Base-by-base conservation (phyloP, 331 rosid genomes). In the Cydonia oblonga region DNA sequence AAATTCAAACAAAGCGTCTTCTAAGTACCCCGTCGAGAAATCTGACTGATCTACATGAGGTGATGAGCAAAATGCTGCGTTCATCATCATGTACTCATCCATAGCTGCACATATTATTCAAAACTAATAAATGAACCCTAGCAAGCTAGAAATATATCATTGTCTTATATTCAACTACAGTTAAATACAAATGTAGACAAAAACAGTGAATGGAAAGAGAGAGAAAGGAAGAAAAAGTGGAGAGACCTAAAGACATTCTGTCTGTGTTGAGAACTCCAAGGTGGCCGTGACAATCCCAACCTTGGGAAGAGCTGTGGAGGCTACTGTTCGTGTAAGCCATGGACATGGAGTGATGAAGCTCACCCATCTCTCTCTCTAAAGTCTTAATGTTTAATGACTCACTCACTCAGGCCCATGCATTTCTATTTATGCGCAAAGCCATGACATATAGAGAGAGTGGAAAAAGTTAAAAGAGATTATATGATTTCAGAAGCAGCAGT, bases 1-100 rank as follows among this genome's bases (percentile, higher is more conserved):
- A 72, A 86, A 89, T 20, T 91, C 89, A 42, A 88, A 7, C 86
- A 95, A 83, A 46, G 97, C 98, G 75, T 95, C 98, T 83, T 95
- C 96, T 65, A 95, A 79, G 70, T 95, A 95, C 9, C 98, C 98
- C 18, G 96, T 88, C 5, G 97, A 95, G 81, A 87, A 78, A 78
- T 88, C 89, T 51, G 87, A 80, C 23, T 18, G 44, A 20, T 82
- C 84, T 18, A 78, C 62, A 12, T 24, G 79, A 32, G 81, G 74
- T 16, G 92, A 53, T 12, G 78, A 83, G 38, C 72, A 78, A 64
- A 73, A 72, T 25, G 88, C 51, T 46, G 72, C 40, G 26, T 64
- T 64, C 68, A n/a, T 64, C 67, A 28, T 60, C 67, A 30, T 18
- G 71, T 68, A 61, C n/a, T 38, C 86, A 56, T 83, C 90, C 92